A percentile compares a stretch with the other conserved stretches of the same genome.
Conservation (phyloP, 2,329 filamentous ascomycete genomes). For the Aspergillus amoenus region DNA sequence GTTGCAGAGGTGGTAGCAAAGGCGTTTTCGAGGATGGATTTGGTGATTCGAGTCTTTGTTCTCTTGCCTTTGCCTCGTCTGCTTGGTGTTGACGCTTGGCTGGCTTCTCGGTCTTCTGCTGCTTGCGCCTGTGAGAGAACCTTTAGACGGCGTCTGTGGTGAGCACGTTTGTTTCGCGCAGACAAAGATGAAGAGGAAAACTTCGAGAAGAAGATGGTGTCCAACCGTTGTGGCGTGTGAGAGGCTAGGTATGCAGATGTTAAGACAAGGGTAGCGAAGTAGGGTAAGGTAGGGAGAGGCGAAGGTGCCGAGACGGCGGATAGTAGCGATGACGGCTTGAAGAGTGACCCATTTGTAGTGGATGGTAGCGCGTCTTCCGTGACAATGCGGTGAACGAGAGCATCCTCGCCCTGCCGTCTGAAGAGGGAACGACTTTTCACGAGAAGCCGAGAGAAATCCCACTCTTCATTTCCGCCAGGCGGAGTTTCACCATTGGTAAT, state of each 20-base stretch:
- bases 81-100: constrained; percentile 29
- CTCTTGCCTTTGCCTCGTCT: constrained; percentile 38
- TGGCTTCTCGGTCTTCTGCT: constrained; percentile 32
- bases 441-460: constrained; percentile 82
- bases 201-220: constrained; percentile 52
- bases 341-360: constrained; percentile 10
- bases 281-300: constrained; percentile 41
- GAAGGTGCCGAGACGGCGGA: constrained; percentile 27
- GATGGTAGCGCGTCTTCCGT: constrained; percentile 27
- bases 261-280: constrained; percentile 48
- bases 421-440: constrained; percentile 51
- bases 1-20: constrained; percentile 41
- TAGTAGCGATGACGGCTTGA: constrained; percentile 18
- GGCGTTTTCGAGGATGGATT: constrained; percentile 40
- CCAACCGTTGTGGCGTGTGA: constrained; percentile 46
- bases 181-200: constrained; percentile 46
- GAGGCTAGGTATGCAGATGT: constrained; percentile 50
- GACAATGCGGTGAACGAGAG: constrained; percentile 43
- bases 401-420: constrained; percentile 45
- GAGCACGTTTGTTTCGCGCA: constrained; percentile 45
- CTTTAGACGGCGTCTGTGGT: constrained; percentile 43
- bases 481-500: constrained; percentile 65
- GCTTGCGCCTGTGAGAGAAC: constrained; percentile 40
- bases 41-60: constrained; percentile 41
- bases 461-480: constrained; percentile 51